A percentile compares a stretch with the other conserved stretches of the same genome.
Conservation (phyloP, 1,139 yeast genomes). For the Martiniozyma asiatica region DNA sequence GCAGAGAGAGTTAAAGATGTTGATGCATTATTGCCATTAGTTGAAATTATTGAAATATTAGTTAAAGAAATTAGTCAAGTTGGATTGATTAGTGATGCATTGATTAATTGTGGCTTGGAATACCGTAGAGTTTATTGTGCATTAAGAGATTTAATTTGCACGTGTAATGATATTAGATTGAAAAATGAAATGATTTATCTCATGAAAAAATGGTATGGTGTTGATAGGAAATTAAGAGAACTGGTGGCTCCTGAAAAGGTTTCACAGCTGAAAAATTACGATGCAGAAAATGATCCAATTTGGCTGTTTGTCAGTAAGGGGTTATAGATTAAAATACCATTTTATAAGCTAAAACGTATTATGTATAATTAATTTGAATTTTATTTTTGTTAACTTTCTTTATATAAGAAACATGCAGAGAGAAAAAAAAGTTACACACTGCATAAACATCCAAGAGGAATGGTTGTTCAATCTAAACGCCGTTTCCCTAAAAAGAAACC, state of each 20-base stretch:
- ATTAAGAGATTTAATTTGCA: conserved; percentile 57
- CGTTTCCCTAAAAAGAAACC: no score
- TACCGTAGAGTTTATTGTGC: conserved; percentile 59
- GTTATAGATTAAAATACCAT: no score
- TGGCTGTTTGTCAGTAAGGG: conserved; percentile 28
- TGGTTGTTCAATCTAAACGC: no score
- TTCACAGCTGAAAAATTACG: conserved; percentile 27
- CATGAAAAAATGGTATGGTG: conserved; percentile 53
- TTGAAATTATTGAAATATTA: conserved; percentile 36
- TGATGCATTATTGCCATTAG: conserved; percentile 75
- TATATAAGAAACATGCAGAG: no score
- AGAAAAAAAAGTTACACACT: no score
- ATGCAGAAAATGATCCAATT: conserved; percentile 36
- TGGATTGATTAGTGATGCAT: conserved; percentile 57
- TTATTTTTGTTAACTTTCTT: no score
- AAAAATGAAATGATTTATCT: conserved; percentile 45
- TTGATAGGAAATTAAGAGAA: conserved; percentile 52
- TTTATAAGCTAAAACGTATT: no score
- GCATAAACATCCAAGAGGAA: no score
- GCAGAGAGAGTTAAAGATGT: conserved; percentile 28
- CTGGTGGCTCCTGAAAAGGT: conserved; percentile 28
- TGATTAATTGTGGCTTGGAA: conserved; percentile 63
- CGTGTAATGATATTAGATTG: conserved; percentile 31
- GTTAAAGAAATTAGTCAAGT: conserved; percentile 22
- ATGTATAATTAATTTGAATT: no score